Base-by-base conservation (phyloP, 306 rosid species). In the Adenanthera pavonina region DNA sequence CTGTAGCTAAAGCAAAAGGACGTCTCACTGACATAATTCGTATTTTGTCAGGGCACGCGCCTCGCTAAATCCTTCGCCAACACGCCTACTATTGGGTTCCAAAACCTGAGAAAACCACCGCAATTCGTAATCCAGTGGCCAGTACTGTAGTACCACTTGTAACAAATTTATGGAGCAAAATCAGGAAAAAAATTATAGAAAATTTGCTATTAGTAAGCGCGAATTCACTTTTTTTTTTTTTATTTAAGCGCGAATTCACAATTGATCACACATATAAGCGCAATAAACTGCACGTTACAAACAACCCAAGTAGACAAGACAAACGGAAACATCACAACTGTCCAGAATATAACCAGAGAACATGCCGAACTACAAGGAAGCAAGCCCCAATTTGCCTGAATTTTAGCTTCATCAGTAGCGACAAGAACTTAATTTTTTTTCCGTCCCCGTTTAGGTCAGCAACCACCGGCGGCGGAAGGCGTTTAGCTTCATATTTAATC, bases 391-490 rank as follows among this genome's bases (percentile, higher is more conserved):
- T 36, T 36, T 36, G 4, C 19, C 91, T 84, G 89, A 84, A 90
- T 90, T 81, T 86, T 86, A 78, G 94, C 94, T 59, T 90, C 94
- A 78, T 88, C 89, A 8, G 90, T 90, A 76, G 94, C 94, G 35
- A 90, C 82, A 78, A 88, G 85, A 78, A 90, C 85, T 85, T 90
- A n/a, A n/a, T 92, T 70, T 84, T 88, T 86, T 88, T 90, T 14
- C 92, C 94, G 74, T 90, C 94, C 2, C 94, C 94, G 75, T 90
- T 90, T 65, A 90, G 88, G 86, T 90, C 94, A 17, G 92, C 81
- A 11, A 90, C 87, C 67, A 90, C 74, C 17, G 90, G 94, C 9
- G 94, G 94, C 15, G 94, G 94, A 35, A 90, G 92, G 14, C 90
- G 90, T 11, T 88, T 90, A 49, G 84, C 92, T 67, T 88, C 94